Percentiles rank a stretch among this genome's conserved stretches.
phyloP scores from a whole-genome alignment of 176 grass and related monocot species.

The Aegilops longissima region DNA sequence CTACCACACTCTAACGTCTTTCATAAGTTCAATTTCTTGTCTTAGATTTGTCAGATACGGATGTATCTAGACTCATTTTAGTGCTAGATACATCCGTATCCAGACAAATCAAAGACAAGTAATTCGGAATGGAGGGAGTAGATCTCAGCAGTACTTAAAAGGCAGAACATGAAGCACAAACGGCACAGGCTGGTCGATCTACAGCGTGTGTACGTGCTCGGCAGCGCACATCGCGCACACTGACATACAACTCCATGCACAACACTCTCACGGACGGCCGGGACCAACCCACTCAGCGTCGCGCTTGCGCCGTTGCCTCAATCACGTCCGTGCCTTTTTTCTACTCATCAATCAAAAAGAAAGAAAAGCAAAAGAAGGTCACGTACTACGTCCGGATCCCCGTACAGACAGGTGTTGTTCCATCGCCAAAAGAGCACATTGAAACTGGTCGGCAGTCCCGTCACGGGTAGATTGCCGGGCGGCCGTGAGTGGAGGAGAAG shows the following conservation, averaged over 20 bases:
- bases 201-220: neutral
- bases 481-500: neutral
- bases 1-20: too few relatives aligned
- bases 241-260: neutral
- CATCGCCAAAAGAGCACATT: conserved; percentile 10
- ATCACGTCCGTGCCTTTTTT: neutral
- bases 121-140: too few relatives aligned
- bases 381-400: conserved; percentile 22
- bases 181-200: too few relatives aligned
- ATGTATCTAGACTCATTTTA: too few relatives aligned
- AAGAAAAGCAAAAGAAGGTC: neutral
- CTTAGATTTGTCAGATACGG: too few relatives aligned
- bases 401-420: conserved; percentile 43
- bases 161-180: too few relatives aligned
- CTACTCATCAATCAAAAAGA: neutral
- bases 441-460: neutral
- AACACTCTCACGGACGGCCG: neutral
- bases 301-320: too few relatives aligned
- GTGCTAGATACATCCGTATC: too few relatives aligned
- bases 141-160: too few relatives aligned
- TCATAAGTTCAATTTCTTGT: too few relatives aligned
- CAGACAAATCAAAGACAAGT: too few relatives aligned
- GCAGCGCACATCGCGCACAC: neutral
- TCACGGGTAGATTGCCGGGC: neutral
- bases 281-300: neutral